phyloP scores from a whole-genome alignment of 805 yeast genomes.

The Limtongia smithiae region DNA sequence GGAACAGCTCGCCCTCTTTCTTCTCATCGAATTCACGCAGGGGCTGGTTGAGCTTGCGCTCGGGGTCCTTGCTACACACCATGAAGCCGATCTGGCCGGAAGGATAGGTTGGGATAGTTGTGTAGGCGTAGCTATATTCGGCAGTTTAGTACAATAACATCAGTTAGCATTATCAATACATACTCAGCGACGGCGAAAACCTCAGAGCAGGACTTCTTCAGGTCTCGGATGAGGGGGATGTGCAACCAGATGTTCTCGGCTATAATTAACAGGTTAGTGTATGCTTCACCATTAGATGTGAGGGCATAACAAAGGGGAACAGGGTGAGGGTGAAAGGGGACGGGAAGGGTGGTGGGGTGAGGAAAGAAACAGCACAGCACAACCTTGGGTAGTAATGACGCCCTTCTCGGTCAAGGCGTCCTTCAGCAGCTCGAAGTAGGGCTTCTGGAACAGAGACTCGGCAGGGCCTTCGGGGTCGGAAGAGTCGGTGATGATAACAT shows the following conservation, averaged over 20 bases:
- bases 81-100: constrained; percentile 97
- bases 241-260: constrained; percentile 93
- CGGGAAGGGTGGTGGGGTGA: not conserved
- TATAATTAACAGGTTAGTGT: constrained; percentile 6
- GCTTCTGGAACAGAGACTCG: constrained; percentile 84
- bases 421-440: constrained; percentile 77
- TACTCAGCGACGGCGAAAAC: constrained; percentile 84
- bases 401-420: constrained; percentile 92
- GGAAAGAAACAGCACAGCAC: constrained; percentile 30
- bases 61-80: constrained; percentile 80
- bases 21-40: constrained; percentile 59
- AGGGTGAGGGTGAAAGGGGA: not conserved
- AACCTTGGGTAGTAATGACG: constrained; percentile 81
- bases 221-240: constrained; percentile 73
- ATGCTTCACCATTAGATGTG: not conserved
- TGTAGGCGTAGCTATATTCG: constrained; percentile 63
- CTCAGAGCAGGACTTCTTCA: constrained; percentile 74
- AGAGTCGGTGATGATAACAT: constrained; percentile 94
- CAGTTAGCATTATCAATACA: no score
- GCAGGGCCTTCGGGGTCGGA: constrained; percentile 99
- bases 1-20: constrained; percentile 61
- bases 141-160: not conserved
- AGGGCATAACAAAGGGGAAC: not conserved
- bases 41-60: constrained; percentile 65
- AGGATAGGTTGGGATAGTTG: constrained; percentile 94